phyloP scores from a whole-genome alignment of 768 basidiomycete species.

The Melanogaster broomeanus region DNA sequence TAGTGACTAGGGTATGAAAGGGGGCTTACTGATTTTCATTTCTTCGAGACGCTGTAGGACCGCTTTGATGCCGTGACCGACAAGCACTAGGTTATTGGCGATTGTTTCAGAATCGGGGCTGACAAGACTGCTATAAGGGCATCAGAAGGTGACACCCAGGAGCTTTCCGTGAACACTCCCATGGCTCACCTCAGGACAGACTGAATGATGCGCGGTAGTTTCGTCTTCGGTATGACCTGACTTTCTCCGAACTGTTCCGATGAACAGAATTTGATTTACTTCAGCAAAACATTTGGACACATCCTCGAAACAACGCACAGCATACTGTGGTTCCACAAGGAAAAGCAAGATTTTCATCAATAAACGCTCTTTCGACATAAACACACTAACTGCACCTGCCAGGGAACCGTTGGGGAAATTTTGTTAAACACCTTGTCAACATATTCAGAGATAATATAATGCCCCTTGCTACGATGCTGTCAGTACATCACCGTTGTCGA shows the following conservation, averaged over 20 bases:
- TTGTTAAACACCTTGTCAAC: conserved; percentile 66
- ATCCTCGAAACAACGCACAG: conserved; percentile 45
- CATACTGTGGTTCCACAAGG: conserved; percentile 48
- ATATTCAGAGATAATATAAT: conserved; percentile 74
- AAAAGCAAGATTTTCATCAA: conserved; percentile 11
- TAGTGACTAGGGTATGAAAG: background rate
- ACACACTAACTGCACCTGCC: conserved; percentile 57
- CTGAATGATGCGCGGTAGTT: conserved; percentile 70
- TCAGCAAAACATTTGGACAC: background rate
- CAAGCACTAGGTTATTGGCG: conserved; percentile 69
- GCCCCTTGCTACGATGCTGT: conserved; percentile 50
- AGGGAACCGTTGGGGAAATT: conserved; percentile 62
- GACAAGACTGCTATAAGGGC: conserved; percentile 56
- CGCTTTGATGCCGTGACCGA: conserved; percentile 59
- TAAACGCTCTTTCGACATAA: conserved; percentile 18
- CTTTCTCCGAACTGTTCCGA: conserved; percentile 73
- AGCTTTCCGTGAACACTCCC: conserved; percentile 2
- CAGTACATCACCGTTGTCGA: conserved; percentile 6
- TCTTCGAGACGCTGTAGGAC: conserved; percentile 69
- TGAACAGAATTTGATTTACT: conserved; percentile 12
- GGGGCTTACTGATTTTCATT: conserved; percentile 73
- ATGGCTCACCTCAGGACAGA: conserved; percentile 64
- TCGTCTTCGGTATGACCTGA: conserved; percentile 65
- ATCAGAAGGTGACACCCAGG: background rate
- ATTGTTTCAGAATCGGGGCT: conserved; percentile 77